phyloP scores from a whole-genome alignment of 495 filamentous ascomycete species.

The Hyaloscypha bicolor region DNA sequence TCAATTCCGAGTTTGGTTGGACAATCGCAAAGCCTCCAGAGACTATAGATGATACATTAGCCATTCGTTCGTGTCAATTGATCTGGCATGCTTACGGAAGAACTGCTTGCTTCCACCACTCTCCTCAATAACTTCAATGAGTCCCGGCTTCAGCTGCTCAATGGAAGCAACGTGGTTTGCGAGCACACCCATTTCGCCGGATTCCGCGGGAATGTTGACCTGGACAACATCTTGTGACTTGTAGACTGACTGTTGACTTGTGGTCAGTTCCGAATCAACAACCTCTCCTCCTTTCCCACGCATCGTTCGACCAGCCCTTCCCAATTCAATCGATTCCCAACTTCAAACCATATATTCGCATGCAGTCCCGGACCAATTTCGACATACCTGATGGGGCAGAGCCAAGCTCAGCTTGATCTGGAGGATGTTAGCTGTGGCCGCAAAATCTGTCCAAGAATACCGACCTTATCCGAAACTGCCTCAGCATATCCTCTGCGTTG shows the following conservation, averaged over 20 bases:
- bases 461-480: constrained; percentile 76
- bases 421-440: constrained; percentile 30
- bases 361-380: neutral
- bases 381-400: constrained; percentile 94
- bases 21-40: constrained; percentile 97
- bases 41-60: constrained; percentile 52
- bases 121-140: constrained; percentile 96
- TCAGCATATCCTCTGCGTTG: constrained; percentile 93
- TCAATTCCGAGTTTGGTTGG: constrained; percentile 90
- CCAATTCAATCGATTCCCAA: neutral
- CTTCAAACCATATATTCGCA: neutral
- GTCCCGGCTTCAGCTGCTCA: constrained; percentile 95
- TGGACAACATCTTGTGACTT: constrained; percentile 76
- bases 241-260: constrained; percentile 51
- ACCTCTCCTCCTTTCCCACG: neutral
- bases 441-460: constrained; percentile 35
- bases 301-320: constrained; percentile 4
- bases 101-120: constrained; percentile 88
- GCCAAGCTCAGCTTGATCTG: constrained; percentile 96
- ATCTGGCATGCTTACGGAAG: constrained; percentile 74
- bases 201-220: constrained; percentile 98
- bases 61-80: neutral
- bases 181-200: constrained; percentile 98
- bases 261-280: constrained; percentile 40
- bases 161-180: constrained; percentile 99